phyloP scores from a whole-genome alignment of 2,329 filamentous ascomycete species.

The Aspergillus versicolor region DNA sequence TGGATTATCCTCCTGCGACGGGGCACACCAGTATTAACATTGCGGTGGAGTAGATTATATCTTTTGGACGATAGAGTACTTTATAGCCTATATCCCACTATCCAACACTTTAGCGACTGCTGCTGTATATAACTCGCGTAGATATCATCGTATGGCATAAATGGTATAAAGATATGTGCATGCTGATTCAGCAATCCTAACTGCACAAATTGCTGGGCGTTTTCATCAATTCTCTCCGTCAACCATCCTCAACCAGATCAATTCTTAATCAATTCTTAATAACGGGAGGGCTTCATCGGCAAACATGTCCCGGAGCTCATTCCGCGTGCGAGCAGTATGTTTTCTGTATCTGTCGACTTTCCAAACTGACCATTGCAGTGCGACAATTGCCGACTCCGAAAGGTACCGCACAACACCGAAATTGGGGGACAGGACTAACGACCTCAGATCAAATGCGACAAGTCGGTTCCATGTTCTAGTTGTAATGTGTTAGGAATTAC shows the following conservation, averaged over 20 bases:
- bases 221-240: not conserved
- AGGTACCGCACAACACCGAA: constrained; percentile 15
- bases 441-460: constrained; percentile 25
- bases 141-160: not conserved
- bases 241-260: not conserved
- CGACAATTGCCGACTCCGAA: constrained; percentile 28
- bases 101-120: not conserved
- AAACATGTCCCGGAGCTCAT: constrained; percentile 16
- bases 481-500: constrained; percentile 20
- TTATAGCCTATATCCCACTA: not conserved
- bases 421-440: not conserved
- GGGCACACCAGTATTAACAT: not conserved
- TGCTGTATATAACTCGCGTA: not conserved
- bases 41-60: not conserved
- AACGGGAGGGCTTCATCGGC: constrained; percentile 7
- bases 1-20: constrained; percentile 26
- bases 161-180: not conserved
- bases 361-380: constrained; percentile 19
- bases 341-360: not conserved
- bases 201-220: not conserved
- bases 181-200: too few species aligned
- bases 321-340: constrained; percentile 26
- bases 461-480: constrained; percentile 23
- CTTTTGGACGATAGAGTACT: not conserved
- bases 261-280: not conserved